phyloP scores from a whole-genome alignment of 2,329 filamentous ascomycete genomes.

The Penicillium sp. region DNA sequence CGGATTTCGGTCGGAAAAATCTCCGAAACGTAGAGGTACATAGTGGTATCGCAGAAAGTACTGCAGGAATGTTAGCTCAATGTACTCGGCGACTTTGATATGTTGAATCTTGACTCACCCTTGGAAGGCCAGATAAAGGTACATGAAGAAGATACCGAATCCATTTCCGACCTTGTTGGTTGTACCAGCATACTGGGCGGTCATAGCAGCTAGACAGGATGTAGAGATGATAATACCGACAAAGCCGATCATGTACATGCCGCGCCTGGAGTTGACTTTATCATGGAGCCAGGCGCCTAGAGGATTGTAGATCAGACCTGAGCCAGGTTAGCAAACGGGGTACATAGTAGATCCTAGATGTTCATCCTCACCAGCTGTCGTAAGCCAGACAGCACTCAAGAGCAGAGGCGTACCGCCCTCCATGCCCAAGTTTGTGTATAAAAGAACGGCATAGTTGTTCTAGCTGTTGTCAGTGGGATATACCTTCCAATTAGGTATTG shows the following conservation, averaged over 20 bases:
- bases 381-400: slow-evolving; percentile 47
- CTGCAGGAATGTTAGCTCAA: slow-evolving; percentile 25
- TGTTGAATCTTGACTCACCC: slow-evolving; percentile 30
- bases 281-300: slow-evolving; percentile 41
- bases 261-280: slow-evolving; percentile 40
- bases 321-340: slow-evolving; percentile 11
- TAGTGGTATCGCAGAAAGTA: slow-evolving; percentile 49
- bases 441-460: slow-evolving; percentile 51
- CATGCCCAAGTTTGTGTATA: slow-evolving; percentile 48
- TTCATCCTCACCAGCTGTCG: slow-evolving; percentile 43
- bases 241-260: slow-evolving; percentile 47
- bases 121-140: slow-evolving; percentile 52
- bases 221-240: slow-evolving; percentile 43
- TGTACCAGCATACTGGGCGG: slow-evolving; percentile 41
- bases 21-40: slow-evolving; percentile 49
- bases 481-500: background rate
- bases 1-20: slow-evolving; percentile 54
- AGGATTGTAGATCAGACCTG: slow-evolving; percentile 44
- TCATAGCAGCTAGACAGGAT: slow-evolving; percentile 43
- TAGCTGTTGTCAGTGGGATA: slow-evolving; percentile 18
- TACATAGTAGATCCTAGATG: background rate
- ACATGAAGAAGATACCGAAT: slow-evolving; percentile 45
- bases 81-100: background rate
- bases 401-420: slow-evolving; percentile 46
- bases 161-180: slow-evolving; percentile 43